Percentiles rank a stretch among this genome's conserved stretches.
Conservation (phyloP, 352 stramenopile genomes). For the Phytophthora ramorum region DNA sequence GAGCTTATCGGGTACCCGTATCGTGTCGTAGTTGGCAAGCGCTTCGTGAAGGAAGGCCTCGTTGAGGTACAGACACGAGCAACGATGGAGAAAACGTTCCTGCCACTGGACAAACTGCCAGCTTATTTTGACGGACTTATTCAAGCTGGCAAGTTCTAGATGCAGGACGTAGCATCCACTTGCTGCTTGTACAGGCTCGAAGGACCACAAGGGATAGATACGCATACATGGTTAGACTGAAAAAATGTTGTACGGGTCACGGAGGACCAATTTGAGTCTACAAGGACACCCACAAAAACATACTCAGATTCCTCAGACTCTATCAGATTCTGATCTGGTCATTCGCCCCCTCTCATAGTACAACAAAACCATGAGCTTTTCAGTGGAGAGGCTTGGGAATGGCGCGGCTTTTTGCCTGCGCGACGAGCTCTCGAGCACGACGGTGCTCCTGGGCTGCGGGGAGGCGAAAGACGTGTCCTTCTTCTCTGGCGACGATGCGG, state of each 20-base stretch:
- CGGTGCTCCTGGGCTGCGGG: conserved; percentile 70
- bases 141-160: conserved; percentile 27
- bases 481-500: conserved; percentile 50
- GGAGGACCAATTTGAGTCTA: not conserved
- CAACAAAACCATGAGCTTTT: conserved; percentile 58
- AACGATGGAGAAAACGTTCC: conserved; percentile 70
- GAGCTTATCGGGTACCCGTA: conserved; percentile 90
- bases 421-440: conserved; percentile 55
- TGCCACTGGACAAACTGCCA: conserved; percentile 50
- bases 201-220: not conserved
- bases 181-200: too few relatives aligned
- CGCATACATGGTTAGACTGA: not conserved
- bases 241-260: not conserved
- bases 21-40: conserved; percentile 85
- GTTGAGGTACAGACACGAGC: conserved; percentile 78
- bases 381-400: conserved; percentile 69
- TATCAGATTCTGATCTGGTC: conserved; percentile 20
- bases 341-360: not conserved
- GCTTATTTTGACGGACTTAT: conserved; percentile 44
- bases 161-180: not conserved
- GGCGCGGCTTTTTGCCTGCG: conserved; percentile 74
- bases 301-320: not conserved
- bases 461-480: conserved; percentile 39
- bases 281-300: not conserved
- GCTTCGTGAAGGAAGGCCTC: conserved; percentile 74